A percentile compares a stretch with the other conserved stretches of the same genome.
phyloP scores from a whole-genome alignment of 176 grass and related monocot genomes.

The Saccharum spontaneum region DNA sequence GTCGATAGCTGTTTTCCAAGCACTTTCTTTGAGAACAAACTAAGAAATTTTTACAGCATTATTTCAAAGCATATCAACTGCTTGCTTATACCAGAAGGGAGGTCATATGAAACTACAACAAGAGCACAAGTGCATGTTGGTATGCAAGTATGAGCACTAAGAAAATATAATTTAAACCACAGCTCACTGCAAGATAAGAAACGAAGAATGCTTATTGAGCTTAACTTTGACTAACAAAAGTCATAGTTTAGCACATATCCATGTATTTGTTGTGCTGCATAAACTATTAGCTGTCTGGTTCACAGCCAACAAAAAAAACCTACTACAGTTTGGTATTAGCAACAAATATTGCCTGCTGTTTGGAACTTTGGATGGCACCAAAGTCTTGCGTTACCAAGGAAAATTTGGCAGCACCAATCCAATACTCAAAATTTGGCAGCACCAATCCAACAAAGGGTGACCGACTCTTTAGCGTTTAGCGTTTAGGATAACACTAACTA shows the following conservation, averaged over 20 bases:
- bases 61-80: conserved; percentile 3
- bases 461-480: not conserved
- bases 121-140: conserved; percentile 2
- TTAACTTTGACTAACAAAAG: not conserved
- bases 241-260: not conserved
- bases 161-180: not conserved
- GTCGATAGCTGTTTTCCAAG: no score
- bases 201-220: not conserved
- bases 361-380: not conserved
- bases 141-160: not conserved
- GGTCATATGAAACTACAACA: conserved; percentile 15
- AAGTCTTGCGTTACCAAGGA: not conserved
- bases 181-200: not conserved
- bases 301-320: not conserved
- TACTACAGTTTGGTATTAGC: not conserved
- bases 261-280: not conserved
- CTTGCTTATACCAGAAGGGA: conserved; percentile 3
- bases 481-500: not conserved
- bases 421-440: not conserved
- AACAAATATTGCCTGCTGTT: not conserved
- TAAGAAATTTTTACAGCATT: conserved; percentile 1
- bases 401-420: not conserved
- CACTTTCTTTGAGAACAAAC: not conserved
- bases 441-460: not conserved
- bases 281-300: not conserved